These are phyloP conservation scores for Lachancea waltii DNA, from an alignment of 805 yeast species.

Conservation along the genomic window DNA sequence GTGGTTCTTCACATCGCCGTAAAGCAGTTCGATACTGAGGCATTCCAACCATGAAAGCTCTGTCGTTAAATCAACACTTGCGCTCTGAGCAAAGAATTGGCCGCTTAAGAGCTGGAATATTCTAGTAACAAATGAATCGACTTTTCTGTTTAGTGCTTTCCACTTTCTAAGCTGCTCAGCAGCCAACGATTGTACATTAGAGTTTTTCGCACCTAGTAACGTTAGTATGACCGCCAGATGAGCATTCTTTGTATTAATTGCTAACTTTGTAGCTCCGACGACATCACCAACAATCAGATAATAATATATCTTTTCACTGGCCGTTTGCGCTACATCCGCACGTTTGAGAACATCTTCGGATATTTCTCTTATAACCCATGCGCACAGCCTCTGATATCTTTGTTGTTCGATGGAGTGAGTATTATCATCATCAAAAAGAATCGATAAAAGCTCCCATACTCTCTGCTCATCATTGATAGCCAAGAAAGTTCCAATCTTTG, in stretches of 20 bases:
- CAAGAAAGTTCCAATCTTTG: constrained; percentile 17
- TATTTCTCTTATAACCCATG: constrained; percentile 52
- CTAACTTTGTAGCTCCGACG: constrained; percentile 52
- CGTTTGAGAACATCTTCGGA: constrained; percentile 31
- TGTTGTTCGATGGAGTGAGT: constrained; percentile 15
- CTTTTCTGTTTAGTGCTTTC: constrained; percentile 39
- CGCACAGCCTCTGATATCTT: constrained; percentile 39
- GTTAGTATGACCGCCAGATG: constrained; percentile 70
- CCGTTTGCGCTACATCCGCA: constrained; percentile 32
- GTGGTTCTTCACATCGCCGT: constrained; percentile 43
- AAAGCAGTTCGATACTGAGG: constrained; percentile 55
- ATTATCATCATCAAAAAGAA: constrained; percentile 47
- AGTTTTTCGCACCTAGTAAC: constrained; percentile 64
- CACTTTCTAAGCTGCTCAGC: constrained; percentile 58
- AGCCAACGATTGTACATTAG: constrained; percentile 50
- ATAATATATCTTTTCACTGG: constrained; percentile 46
- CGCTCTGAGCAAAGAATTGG: constrained; percentile 29
- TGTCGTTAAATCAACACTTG: constrained; percentile 33
- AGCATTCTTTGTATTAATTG: constrained; percentile 53
- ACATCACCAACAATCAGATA: constrained; percentile 50
- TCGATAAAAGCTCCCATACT: constrained; percentile 53
- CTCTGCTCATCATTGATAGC: constrained; percentile 21
- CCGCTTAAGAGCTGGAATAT: constrained; percentile 63
- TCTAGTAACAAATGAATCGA: constrained; percentile 49
- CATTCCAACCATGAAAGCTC: constrained; percentile 62